Evolutionary conservation across 139 green algal genomes (phyloP).

Genomic region (Trebouxia sp.): DNA sequence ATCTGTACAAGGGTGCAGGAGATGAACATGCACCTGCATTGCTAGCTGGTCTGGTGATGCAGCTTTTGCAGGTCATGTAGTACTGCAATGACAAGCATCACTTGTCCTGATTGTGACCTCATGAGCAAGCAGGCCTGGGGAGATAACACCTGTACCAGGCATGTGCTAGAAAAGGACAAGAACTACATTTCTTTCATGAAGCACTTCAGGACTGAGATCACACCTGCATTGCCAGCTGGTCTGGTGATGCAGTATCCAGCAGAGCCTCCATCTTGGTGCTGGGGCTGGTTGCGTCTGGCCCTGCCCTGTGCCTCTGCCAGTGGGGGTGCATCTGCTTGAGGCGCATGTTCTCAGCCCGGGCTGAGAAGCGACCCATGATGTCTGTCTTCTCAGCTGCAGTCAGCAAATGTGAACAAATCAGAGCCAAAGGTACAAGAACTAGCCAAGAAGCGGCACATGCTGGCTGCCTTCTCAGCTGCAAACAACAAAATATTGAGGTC

Average conservation of each 20-base stretch:
- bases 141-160: neutral
- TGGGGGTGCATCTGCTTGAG: constrained; percentile 47
- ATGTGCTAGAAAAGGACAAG: too few relatives aligned
- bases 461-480: neutral
- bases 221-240: neutral
- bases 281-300: neutral
- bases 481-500: too few relatives aligned
- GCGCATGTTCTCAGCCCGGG: constrained; percentile 39
- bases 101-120: too few relatives aligned
- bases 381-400: constrained; percentile 26
- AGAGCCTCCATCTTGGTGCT: neutral
- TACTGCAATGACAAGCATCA: too few relatives aligned
- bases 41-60: too few relatives aligned
- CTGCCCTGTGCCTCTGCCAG: constrained; percentile 9
- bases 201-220: neutral
- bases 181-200: too few relatives aligned
- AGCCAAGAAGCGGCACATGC: neutral
- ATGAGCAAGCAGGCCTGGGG: too few relatives aligned
- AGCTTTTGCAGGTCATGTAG: too few relatives aligned
- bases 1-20: too few relatives aligned
- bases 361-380: constrained; percentile 27
- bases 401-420: too few relatives aligned
- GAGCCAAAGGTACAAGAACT: neutral
- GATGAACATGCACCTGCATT: too few relatives aligned
- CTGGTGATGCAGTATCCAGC: neutral